Conservation (phyloP, 1,139 yeast species). For the Blastobotrys serpentis region DNA sequence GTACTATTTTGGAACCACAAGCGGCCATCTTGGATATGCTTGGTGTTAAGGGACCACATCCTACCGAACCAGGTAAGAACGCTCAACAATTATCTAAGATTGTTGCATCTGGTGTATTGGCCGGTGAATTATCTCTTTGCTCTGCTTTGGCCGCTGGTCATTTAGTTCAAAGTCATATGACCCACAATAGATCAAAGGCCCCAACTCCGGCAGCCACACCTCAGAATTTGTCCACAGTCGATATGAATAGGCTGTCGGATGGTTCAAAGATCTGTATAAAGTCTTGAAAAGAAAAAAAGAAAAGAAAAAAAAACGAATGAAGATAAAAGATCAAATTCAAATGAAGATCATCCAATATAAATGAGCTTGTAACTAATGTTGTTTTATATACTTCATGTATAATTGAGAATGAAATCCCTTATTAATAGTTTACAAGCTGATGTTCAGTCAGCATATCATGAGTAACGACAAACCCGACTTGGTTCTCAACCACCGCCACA, state of each 20-base stretch:
- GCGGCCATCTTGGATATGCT: slow-evolving; percentile 92
- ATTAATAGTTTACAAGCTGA: too few relatives aligned
- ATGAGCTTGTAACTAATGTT: not conserved
- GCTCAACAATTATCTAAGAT: slow-evolving; percentile 94
- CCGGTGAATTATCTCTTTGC: slow-evolving; percentile 92
- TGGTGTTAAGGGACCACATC: slow-evolving; percentile 95
- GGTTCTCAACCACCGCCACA: too few relatives aligned
- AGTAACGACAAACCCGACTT: too few relatives aligned
- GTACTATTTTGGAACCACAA: slow-evolving; percentile 96
- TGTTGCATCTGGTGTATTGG: slow-evolving; percentile 92
- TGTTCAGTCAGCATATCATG: too few relatives aligned
- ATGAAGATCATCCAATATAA: too few relatives aligned
- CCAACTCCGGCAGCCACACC: slow-evolving; percentile 39
- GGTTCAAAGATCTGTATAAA: slow-evolving; percentile 73
- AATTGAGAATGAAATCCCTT: not conserved
- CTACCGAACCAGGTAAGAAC: slow-evolving; percentile 89
- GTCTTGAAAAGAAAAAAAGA: slow-evolving; percentile 24
- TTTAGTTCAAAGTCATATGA: slow-evolving; percentile 96
- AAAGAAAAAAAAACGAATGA: not conserved
- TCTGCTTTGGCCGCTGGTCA: slow-evolving; percentile 98
- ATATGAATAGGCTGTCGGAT: slow-evolving; percentile 58
- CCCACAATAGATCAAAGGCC: slow-evolving; percentile 77
- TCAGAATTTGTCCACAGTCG: slow-evolving; percentile 34
- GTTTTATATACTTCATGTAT: not conserved
- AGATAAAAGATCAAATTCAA: not conserved